Evolutionary conservation across 208 protist genomes (phyloP), one percentile per base, ranked within the genome.

Genomic region (Leishmania turanica): DNA sequence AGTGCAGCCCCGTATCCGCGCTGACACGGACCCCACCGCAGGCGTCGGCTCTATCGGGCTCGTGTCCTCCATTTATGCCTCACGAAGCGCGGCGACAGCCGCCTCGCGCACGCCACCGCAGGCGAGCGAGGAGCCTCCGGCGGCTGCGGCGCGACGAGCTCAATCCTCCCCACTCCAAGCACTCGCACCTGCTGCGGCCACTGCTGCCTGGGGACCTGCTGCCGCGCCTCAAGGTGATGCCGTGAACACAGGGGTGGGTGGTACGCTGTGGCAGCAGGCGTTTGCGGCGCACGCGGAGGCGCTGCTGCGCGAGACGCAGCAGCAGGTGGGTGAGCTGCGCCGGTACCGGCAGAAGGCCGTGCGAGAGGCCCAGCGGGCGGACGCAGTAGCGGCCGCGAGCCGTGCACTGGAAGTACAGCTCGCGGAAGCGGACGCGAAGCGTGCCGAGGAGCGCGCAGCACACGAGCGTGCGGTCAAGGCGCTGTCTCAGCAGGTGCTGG

Each of bases 301-400:
- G n/a, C 31, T 86, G 37, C 56, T 86, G 0, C 73, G 72, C 15
- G 82, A 85, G 9, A 82, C 82, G 0, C 77, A 75, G 24, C 69
- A 81, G 62, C 82, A 85, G 54, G 72, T 85, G 17, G 72, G 75
- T 34, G 82, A 79, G 9, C 47, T 85, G 51, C 82, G 77, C 17
- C 51, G 37, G 6, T 86, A 77, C 49, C 62, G 80, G 37, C n/a
- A 31, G 1, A 47, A 34, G 24, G 72, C 82, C 2, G 45, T 21
- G 8, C 78, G 56, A 3, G 78, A 82, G 49, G 54, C 54, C 5
- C 78, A 72, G 74, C 82, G 82, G 1, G 82, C 82, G 0, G 74
- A 86, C 15, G 62, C 51, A 19, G 31, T 82, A 9, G 66, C 47
- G 0, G 74, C 62, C 0, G 60, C 72, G 5, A 37, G 66, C 47